Base-by-base conservation (phyloP, 345 rosid genomes). In the Acer negundo region DNA sequence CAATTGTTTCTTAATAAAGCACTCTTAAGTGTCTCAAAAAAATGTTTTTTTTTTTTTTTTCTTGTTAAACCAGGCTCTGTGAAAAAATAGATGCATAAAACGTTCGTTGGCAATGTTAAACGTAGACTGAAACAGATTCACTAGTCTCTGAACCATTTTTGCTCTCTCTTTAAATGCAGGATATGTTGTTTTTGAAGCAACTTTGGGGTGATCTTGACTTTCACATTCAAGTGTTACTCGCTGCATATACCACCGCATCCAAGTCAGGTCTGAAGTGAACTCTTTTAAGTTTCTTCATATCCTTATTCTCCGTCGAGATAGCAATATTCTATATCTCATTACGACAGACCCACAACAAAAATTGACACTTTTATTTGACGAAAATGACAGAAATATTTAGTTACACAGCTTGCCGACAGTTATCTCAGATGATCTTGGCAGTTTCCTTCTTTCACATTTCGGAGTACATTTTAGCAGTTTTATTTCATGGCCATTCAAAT, bases 391-490 rank as follows among this genome's bases (percentile, higher is more conserved):
- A 89, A 70, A 77, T 85, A 35, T 82, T 85, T 62, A 73, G 84
- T 79, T 79, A 78, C 73, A 81, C 89, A 1, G 87, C 84, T 7
- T 69, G 69, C 84, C 80, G 87, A 72, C 93, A 92, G 89, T 82
- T 93, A 77, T 76, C 76, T 11, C 90, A 88, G 75, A 80, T 88
- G 89, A 74, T 84, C 49, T 22, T 88, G 44, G 90, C 92, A 0
- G 61, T 88, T 35, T 22, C 78, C 84, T 87, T 89, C 86, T 91
- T 93, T 83, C 93, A 91, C 70, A 46, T 69, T 77, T 91, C 97
- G 0, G 92, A 91, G 71, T 89, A 87, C 80, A 13, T 89, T 67
- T 80, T 91, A 6, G 95, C 93, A 24, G 11, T 79, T 73, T 77
- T 78, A 58, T 15, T 83, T 62, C 93, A 93, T 61, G 94, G 95